Conservation (phyloP, 352 stramenopile species). For the Pythium scleroteichum region DNA sequence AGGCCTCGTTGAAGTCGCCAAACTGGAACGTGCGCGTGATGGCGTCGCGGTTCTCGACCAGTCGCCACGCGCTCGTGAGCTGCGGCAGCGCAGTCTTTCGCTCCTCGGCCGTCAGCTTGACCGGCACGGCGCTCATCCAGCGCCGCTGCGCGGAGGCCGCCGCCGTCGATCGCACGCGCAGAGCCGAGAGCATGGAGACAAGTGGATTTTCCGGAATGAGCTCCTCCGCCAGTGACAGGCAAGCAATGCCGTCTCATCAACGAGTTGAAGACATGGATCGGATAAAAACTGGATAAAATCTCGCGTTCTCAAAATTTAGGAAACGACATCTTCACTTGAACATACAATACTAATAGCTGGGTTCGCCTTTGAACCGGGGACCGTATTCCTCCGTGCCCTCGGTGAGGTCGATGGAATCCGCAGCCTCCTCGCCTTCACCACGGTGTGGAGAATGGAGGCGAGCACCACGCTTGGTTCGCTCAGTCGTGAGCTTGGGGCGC, state of each 20-base stretch:
- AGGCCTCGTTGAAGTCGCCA: constrained; percentile 80
- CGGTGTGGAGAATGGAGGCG: no score
- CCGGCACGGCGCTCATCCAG: constrained; percentile 42
- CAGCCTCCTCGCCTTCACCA: neutral
- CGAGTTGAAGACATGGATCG: neutral
- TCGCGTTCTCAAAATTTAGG: neutral
- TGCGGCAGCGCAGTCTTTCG: constrained; percentile 41
- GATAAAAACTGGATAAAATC: constrained; percentile 2
- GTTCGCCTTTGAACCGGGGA: neutral
- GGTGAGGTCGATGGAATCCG: neutral
- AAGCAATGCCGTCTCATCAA: neutral
- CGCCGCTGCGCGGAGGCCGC: constrained; percentile 8
- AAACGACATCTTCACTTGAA: neutral
- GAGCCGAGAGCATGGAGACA: constrained; percentile 2
- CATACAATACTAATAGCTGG: neutral
- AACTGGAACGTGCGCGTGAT: constrained; percentile 87
- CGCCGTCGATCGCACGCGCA: constrained; percentile 6
- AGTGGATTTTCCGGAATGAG: neutral
- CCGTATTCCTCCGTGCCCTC: neutral
- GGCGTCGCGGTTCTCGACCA: constrained; percentile 65
- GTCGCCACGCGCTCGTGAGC: constrained; percentile 52
- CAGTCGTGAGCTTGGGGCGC: no score
- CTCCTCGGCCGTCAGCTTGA: constrained; percentile 47
- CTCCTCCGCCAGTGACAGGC: neutral
- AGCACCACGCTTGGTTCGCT: no score